Evolutionary conservation across 495 filamentous ascomycete genomes (phyloP).

Genomic region (Penicillium lividum): DNA sequence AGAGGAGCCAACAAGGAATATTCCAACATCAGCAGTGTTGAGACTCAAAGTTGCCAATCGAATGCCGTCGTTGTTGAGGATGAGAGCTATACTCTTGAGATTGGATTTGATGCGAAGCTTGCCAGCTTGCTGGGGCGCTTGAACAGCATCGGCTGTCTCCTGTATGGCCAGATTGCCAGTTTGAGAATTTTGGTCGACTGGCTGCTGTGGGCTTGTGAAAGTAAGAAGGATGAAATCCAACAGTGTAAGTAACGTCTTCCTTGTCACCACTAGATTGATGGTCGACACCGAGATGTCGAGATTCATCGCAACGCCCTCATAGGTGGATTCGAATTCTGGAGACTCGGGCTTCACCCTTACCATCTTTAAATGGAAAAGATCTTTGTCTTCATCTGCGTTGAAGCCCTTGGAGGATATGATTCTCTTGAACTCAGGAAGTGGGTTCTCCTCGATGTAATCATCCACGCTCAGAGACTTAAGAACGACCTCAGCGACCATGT

Average conservation of each 20-base stretch:
- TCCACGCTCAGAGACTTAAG: constrained; percentile 88
- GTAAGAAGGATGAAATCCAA: constrained; percentile 95
- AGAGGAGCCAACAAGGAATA: constrained; percentile 80
- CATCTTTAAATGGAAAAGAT: constrained; percentile 86
- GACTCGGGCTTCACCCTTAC: constrained; percentile 86
- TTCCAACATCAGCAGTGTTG: constrained; percentile 84
- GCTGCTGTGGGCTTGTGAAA: constrained; percentile 72
- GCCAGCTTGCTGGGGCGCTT: constrained; percentile 39
- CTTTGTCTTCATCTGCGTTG: constrained; percentile 67
- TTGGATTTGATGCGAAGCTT: constrained; percentile 87
- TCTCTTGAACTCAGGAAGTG: constrained; percentile 89
- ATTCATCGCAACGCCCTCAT: constrained; percentile 91
- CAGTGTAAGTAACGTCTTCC: constrained; percentile 90
- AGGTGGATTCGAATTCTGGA: constrained; percentile 86
- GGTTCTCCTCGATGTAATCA: constrained; percentile 89
- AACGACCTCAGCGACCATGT: constrained; percentile 88
- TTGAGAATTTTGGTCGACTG: constrained; percentile 32
- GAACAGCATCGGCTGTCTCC: constrained; percentile 39
- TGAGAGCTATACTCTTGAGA: constrained; percentile 86
- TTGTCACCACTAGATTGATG: constrained; percentile 91
- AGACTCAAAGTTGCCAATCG: constrained; percentile 89
- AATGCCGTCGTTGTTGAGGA: constrained; percentile 98
- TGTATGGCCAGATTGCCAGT: constrained; percentile 47
- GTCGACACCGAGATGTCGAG: constrained; percentile 90
- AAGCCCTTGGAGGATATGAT: constrained; percentile 88